Conservation (phyloP, 2,329 filamentous ascomycete genomes). For the Colletotrichum sp. region DNA sequence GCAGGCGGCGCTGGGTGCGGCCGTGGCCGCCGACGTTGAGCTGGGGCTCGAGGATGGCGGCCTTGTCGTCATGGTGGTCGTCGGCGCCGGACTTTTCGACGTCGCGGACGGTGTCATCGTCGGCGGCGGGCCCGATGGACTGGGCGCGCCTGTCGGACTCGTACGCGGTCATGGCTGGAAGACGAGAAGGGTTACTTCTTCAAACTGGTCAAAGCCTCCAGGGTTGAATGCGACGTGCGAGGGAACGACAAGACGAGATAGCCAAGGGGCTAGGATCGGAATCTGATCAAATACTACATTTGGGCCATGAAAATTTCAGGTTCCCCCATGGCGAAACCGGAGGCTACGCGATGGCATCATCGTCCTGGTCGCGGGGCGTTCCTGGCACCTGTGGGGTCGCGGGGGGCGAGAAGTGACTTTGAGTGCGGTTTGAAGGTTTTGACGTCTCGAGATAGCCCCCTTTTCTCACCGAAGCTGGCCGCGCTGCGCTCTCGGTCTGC, state of each 20-base stretch:
- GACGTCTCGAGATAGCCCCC: background rate
- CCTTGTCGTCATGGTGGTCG: conserved; percentile 5
- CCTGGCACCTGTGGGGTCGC: background rate
- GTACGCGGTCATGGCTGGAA: conserved; percentile 11
- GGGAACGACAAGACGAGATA: background rate
- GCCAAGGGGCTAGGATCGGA: background rate
- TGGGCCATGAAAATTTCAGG: background rate
- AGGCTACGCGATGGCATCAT: conserved; percentile 13
- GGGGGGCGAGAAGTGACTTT: background rate
- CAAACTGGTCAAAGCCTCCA: too few relatives aligned
- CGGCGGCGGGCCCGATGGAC: conserved; percentile 6
- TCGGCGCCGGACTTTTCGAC: background rate
- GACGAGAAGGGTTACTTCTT: too few relatives aligned
- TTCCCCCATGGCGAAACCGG: conserved; percentile 6
- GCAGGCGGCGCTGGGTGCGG: conserved; percentile 20
- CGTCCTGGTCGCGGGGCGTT: background rate
- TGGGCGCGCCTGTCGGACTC: background rate
- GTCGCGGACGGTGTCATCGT: background rate
- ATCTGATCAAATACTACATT: background rate
- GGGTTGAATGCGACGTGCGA: background rate
- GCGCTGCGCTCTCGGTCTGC: background rate
- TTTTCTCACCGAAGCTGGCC: background rate
- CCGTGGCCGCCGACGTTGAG: conserved; percentile 20
- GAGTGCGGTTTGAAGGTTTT: background rate
- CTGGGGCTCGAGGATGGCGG: conserved; percentile 17